phyloP scores from a whole-genome alignment of 768 basidiomycete genomes.

The Clavulina sp. region DNA sequence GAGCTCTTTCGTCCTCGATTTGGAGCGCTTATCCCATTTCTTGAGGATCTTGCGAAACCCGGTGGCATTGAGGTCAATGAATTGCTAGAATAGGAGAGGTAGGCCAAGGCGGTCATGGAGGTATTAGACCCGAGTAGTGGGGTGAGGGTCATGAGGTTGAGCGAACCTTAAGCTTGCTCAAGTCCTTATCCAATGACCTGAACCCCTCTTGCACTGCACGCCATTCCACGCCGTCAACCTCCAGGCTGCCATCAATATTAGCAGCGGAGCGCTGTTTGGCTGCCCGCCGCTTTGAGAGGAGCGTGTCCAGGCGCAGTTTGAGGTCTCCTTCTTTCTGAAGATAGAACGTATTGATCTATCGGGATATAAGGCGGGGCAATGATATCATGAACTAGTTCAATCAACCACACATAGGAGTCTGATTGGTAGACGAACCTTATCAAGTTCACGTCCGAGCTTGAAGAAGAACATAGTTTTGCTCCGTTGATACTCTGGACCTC shows the following conservation, averaged over 20 bases:
- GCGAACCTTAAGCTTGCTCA: slow-evolving; percentile 81
- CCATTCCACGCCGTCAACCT: slow-evolving; percentile 70
- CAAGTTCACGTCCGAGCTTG: slow-evolving; percentile 90
- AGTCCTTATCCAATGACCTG: slow-evolving; percentile 79
- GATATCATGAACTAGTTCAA: not conserved
- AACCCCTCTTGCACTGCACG: slow-evolving; percentile 93
- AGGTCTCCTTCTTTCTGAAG: slow-evolving; percentile 93
- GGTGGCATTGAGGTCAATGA: slow-evolving; percentile 91
- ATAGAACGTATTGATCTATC: slow-evolving; percentile 93
- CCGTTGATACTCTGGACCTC: slow-evolving; percentile 76
- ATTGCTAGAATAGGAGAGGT: slow-evolving; percentile 41
- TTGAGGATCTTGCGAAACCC: slow-evolving; percentile 96
- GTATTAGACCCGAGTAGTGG: slow-evolving; percentile 9
- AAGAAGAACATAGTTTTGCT: slow-evolving; percentile 98
- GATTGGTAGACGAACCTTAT: slow-evolving; percentile 46
- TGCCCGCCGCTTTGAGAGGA: slow-evolving; percentile 84
- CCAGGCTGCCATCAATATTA: slow-evolving; percentile 33
- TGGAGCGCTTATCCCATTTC: slow-evolving; percentile 96
- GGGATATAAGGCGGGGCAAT: not conserved
- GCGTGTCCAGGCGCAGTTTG: slow-evolving; percentile 75
- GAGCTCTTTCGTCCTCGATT: slow-evolving; percentile 86
- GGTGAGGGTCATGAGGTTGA: not conserved
- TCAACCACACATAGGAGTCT: too few relatives aligned
- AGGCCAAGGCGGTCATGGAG: not conserved
- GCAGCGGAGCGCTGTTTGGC: slow-evolving; percentile 55